phyloP scores from a whole-genome alignment of 2,329 filamentous ascomycete species.

The Fusarium albosuccineum region DNA sequence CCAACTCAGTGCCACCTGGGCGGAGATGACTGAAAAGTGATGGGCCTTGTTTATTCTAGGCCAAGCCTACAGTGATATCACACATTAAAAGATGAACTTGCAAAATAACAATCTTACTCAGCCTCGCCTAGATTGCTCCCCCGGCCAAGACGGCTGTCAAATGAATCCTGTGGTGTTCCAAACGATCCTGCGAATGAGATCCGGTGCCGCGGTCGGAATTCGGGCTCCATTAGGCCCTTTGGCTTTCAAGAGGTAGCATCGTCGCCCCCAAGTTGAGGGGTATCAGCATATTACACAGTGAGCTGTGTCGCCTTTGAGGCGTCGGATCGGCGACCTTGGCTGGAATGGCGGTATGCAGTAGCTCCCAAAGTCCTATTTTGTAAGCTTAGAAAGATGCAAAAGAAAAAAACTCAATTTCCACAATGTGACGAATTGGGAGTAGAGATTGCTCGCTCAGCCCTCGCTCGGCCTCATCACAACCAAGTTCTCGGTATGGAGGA shows the following conservation, averaged over 20 bases:
- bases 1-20: neutral
- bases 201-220: neutral
- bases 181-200: too few species aligned
- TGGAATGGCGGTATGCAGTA: too few species aligned
- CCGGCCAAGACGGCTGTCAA: neutral
- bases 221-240: neutral
- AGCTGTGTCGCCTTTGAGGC: too few species aligned
- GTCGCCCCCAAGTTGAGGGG: conserved; percentile 1
- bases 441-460: too few species aligned
- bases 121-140: neutral
- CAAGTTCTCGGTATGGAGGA: too few species aligned
- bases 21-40: neutral
- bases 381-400: too few species aligned
- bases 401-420: too few species aligned
- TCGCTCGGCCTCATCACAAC: too few species aligned
- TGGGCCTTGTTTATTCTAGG: neutral
- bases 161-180: neutral
- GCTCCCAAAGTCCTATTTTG: too few species aligned
- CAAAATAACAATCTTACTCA: conserved; percentile 22
- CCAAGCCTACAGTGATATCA: neutral
- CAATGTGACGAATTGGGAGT: too few species aligned
- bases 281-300: neutral
- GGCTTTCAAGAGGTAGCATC: neutral
- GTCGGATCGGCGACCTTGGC: too few species aligned
- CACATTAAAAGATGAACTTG: neutral